These are phyloP conservation scores for Stellera chamaejasme DNA, from an alignment of 345 rosid species.

Conservation along the genomic window DNA sequence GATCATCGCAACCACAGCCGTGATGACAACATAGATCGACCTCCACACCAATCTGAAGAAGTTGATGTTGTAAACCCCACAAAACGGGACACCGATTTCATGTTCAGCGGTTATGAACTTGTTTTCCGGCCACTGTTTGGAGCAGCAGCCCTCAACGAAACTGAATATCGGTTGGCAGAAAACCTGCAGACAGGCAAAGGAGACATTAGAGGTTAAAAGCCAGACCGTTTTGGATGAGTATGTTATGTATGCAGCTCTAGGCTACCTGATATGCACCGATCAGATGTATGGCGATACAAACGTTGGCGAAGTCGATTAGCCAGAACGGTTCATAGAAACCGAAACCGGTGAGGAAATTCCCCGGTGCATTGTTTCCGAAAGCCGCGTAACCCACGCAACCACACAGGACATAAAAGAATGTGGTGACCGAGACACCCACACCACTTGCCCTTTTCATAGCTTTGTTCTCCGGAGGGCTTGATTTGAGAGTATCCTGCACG, in stretches of 20 bases:
- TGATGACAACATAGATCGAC: slow-evolving; percentile 4
- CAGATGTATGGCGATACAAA: slow-evolving; percentile 75
- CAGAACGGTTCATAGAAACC: slow-evolving; percentile 86
- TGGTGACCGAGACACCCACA: slow-evolving; percentile 47
- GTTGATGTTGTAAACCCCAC: slow-evolving; percentile 3
- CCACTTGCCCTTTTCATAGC: slow-evolving; percentile 57
- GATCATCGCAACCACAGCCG: slow-evolving; percentile 8
- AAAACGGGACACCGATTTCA: background rate
- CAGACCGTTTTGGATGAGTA: no score
- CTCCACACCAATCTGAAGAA: slow-evolving; percentile 10
- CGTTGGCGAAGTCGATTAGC: slow-evolving; percentile 77
- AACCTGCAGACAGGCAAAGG: slow-evolving; percentile 1
- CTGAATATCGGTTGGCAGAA: slow-evolving; percentile 13
- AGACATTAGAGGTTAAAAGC: no score
- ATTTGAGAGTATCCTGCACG: slow-evolving; percentile 49
- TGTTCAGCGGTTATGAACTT: slow-evolving; percentile 1
- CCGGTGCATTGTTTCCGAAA: slow-evolving; percentile 75
- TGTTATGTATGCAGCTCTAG: no score
- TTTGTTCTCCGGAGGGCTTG: slow-evolving; percentile 59
- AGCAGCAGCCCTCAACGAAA: slow-evolving; percentile 3
- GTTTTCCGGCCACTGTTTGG: slow-evolving; percentile 4
- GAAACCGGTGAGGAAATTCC: slow-evolving; percentile 83
- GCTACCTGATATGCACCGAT: slow-evolving; percentile 83
- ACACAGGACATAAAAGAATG: slow-evolving; percentile 65
- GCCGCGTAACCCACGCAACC: slow-evolving; percentile 86